phyloP scores from a whole-genome alignment of 148 eudicot species.

The Silene conica region DNA sequence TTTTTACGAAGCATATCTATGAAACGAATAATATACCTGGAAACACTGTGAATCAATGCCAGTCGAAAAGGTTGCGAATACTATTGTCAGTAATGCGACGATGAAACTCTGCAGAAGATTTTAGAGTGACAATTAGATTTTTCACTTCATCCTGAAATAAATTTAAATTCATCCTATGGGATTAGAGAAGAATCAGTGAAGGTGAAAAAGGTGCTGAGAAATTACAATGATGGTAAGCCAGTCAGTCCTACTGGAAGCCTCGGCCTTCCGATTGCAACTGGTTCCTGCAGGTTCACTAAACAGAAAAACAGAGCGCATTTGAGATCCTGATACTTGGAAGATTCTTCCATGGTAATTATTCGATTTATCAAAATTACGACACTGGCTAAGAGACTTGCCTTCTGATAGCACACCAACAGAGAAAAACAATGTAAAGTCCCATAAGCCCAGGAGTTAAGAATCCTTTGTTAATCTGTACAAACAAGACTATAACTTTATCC shows the following conservation, averaged over 20 bases:
- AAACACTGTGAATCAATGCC: constrained; percentile 89
- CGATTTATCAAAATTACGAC: neutral
- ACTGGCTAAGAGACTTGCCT: constrained; percentile 34
- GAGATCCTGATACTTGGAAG: neutral
- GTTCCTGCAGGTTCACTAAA: constrained; percentile 78
- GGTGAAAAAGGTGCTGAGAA: neutral
- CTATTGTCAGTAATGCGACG: constrained; percentile 65
- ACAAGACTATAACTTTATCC: neutral
- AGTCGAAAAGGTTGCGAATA: constrained; percentile 86
- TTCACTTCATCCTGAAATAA: neutral
- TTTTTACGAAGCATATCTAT: neutral
- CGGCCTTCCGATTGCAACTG: constrained; percentile 54
- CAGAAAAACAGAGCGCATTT: constrained; percentile 7
- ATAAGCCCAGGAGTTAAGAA: constrained; percentile 75
- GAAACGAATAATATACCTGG: constrained; percentile 39
- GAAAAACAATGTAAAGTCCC: constrained; percentile 80
- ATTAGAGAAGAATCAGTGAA: neutral
- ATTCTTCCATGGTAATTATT: neutral
- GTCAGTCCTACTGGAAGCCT: constrained; percentile 45
- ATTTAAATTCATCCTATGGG: neutral
- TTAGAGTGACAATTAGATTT: too few species aligned
- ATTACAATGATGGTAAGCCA: constrained; percentile 81
- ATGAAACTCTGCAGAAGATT: constrained; percentile 60
- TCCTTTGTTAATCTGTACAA: constrained; percentile 61
- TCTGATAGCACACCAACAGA: constrained; percentile 92